Conservation (phyloP, 176 grass and related monocot genomes). For the Oryza australiensis region DNA sequence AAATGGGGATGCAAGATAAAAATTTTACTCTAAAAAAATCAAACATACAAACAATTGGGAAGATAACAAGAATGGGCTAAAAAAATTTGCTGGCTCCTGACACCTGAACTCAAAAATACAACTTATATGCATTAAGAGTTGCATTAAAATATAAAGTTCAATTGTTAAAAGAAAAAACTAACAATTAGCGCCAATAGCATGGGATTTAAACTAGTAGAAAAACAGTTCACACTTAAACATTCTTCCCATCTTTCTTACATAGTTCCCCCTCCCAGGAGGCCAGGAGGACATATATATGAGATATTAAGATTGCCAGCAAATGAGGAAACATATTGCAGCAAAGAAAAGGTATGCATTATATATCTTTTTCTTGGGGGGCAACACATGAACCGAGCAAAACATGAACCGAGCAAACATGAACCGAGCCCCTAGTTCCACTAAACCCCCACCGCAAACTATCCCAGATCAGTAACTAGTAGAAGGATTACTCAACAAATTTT, state of each 20-base stretch:
- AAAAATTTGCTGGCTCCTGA: background rate
- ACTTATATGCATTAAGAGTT: background rate
- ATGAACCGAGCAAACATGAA: no score
- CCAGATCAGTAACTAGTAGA: no score
- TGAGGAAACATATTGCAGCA: no score
- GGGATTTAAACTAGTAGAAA: background rate
- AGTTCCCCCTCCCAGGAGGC: background rate
- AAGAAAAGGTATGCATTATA: no score
- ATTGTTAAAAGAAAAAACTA: background rate
- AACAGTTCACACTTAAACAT: background rate
- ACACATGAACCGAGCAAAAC: no score
- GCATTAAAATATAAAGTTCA: background rate
- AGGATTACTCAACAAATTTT: no score
- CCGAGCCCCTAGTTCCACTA: no score
- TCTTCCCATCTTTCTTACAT: background rate
- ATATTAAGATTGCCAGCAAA: background rate
- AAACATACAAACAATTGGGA: background rate
- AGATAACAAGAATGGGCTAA: background rate
- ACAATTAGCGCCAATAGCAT: background rate
- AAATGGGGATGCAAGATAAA: background rate
- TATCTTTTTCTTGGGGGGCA: no score
- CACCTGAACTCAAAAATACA: background rate
- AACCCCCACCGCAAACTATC: no score
- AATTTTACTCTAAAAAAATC: no score
- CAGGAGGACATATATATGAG: background rate